Percentiles rank a stretch among this genome's conserved stretches.
phyloP scores from a whole-genome alignment of 768 basidiomycete species.

The Rickenella mellea region DNA sequence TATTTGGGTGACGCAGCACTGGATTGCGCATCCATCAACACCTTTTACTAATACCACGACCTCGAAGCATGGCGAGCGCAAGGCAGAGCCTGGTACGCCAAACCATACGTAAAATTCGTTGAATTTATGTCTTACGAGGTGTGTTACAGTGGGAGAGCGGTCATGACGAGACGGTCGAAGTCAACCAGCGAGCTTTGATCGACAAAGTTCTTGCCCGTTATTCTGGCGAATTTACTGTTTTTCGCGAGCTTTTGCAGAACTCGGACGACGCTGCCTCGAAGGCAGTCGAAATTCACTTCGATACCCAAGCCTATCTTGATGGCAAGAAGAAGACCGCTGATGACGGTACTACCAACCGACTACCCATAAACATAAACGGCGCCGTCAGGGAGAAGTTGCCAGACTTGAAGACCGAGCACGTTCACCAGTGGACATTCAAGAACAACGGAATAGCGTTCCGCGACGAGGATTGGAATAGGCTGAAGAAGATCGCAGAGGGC shows the following conservation, averaged over 20 bases:
- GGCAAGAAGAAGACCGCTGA: conserved; percentile 14
- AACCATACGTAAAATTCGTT: no score
- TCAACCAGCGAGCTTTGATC: conserved; percentile 92
- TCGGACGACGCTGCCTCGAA: conserved; percentile 84
- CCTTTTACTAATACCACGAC: no score
- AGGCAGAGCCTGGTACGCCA: no score
- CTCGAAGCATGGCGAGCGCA: no score
- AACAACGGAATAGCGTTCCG: conserved; percentile 84
- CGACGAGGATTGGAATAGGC: conserved; percentile 78
- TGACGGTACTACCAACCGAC: conserved; percentile 3
- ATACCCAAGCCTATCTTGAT: conserved; percentile 45
- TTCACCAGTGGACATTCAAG: conserved; percentile 74
- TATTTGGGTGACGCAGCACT: no score
- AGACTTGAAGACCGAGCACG: conserved; percentile 62
- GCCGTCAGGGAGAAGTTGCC: conserved; percentile 29
- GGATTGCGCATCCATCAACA: no score
- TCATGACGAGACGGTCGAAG: conserved; percentile 76
- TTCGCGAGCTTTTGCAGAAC: conserved; percentile 88
- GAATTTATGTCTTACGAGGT: no score
- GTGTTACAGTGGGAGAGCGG: conserved; percentile 42
- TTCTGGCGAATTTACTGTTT: conserved; percentile 86
- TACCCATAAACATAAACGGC: no score
- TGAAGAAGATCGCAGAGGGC: conserved; percentile 93
- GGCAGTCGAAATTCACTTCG: conserved; percentile 70
- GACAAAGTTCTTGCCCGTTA: conserved; percentile 96